Evolutionary conservation across 2,329 filamentous ascomycete genomes (phyloP), one percentile per base, ranked within the genome.

Genomic region (Leptographium radiaticola): DNA sequence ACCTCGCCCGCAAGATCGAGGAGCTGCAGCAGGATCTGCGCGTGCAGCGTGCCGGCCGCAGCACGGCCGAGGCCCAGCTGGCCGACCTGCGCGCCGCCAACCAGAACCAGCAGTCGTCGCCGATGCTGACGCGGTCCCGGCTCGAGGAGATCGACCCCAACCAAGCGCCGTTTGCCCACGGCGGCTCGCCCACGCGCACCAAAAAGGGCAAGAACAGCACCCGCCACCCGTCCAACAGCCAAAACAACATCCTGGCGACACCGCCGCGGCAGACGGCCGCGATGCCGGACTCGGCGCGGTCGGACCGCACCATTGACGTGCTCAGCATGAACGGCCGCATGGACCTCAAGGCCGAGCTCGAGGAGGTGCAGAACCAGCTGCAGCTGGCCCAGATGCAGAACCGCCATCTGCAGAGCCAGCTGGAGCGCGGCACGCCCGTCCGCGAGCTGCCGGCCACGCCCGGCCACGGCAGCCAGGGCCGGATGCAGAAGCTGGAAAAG

Each of bases 331-430:
- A 93, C 70, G 89, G 86, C 63, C 84, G 86, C 42, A 91, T 94
- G 83, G 91, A 97, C 65, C 74, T 95, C 56, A 93, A 90, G 63
- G 80, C 88, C 4, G 90, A 97, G 63, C 75, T 96, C 13, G 91
- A 97, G 66, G 84, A 95, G 67, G 76, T 95, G 31, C 91, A 96
- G 66, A 96, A 94, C 65, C 89, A 95, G 66, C 78, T 97, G 51
- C 91, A 97, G 64, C 81, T 97, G 66, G 84, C 86, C 6, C 86
- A 96, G 67, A 95, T 97, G 88, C 87, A 94, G 62, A 96, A 95
- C 68, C 83, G 87, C 38, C 90, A 97, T 63, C 79, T 97, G 7
- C 87, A 95, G 65, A 89, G 81, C 64, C 89, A 96, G 65, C 72
- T 96, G 44, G 86, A 91, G 42, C 81, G 86, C 25, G 25, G 25